These are phyloP conservation scores for Coemansia sp. DNA, from an alignment of 192 early-diverging fungal species.

Conservation along the genomic window DNA sequence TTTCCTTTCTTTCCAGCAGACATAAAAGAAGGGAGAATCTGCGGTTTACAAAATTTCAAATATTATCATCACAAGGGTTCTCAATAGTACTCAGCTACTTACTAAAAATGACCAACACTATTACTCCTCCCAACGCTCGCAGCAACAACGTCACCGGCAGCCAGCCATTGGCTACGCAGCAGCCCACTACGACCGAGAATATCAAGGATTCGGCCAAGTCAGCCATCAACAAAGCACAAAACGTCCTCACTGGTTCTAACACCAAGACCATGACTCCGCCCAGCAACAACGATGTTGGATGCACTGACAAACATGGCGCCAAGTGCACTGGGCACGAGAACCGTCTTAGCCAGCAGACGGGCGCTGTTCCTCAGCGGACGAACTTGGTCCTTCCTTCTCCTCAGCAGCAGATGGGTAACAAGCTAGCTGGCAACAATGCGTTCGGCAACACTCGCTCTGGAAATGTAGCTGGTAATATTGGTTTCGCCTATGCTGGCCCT, in stretches of 20 bases:
- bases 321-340: neutral
- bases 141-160: neutral
- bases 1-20: neutral
- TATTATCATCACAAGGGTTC: neutral
- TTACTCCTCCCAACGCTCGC: slow-evolving; percentile 6
- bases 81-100: neutral
- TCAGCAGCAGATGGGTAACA: neutral
- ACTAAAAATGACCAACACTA: neutral
- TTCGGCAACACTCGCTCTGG: neutral
- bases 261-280: slow-evolving; percentile 8
- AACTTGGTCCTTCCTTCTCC: neutral
- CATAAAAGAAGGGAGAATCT: neutral
- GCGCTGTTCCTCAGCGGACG: neutral
- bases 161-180: slow-evolving; percentile 3
- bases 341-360: neutral
- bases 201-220: slow-evolving; percentile 11
- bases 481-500: too few species aligned
- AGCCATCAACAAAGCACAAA: neutral
- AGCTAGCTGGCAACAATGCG: neutral
- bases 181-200: slow-evolving; percentile 6
- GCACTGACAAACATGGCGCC: neutral
- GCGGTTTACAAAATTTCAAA: neutral
- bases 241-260: neutral
- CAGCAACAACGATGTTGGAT: neutral
- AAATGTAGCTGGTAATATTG: too few species aligned